Percentiles rank a stretch among this genome's conserved stretches.
Conservation (phyloP, 2,329 filamentous ascomycete species). For the Penicillium frequentans region DNA sequence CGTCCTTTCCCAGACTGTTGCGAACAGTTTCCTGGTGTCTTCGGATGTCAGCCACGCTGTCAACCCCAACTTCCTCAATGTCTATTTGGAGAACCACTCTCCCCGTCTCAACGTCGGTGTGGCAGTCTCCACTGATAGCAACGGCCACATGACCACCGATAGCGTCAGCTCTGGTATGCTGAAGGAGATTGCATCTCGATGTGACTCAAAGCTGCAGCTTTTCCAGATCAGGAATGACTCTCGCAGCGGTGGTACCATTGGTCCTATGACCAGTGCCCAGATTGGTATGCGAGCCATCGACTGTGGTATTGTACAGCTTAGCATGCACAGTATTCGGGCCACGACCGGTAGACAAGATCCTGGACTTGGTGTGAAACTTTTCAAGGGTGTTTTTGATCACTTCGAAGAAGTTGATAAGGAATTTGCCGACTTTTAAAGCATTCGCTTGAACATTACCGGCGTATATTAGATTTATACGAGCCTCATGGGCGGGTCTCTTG, state of each 20-base stretch:
- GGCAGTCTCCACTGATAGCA: conserved; percentile 75
- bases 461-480: not conserved
- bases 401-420: conserved; percentile 84
- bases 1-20: conserved; percentile 77
- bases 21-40: conserved; percentile 87
- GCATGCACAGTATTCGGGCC: conserved; percentile 90
- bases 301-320: conserved; percentile 85
- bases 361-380: conserved; percentile 81
- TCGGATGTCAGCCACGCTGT: conserved; percentile 93
- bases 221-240: conserved; percentile 97
- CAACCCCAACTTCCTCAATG: conserved; percentile 86
- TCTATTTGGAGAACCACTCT: conserved; percentile 81
- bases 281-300: conserved; percentile 84
- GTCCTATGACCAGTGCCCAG: conserved; percentile 77
- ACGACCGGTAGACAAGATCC: conserved; percentile 85
- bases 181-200: conserved; percentile 73
- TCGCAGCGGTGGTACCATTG: conserved; percentile 89
- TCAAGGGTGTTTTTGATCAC: conserved; percentile 83
- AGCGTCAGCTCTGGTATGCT: conserved; percentile 80
- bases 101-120: conserved; percentile 88
- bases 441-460: not conserved
- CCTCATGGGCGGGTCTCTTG: not conserved
- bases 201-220: conserved; percentile 70
- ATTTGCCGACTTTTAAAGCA: conserved; percentile 53
- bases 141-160: conserved; percentile 96